Base-by-base conservation (phyloP, 129 eudicot genomes). In the Centrapalus pauciflorus region DNA sequence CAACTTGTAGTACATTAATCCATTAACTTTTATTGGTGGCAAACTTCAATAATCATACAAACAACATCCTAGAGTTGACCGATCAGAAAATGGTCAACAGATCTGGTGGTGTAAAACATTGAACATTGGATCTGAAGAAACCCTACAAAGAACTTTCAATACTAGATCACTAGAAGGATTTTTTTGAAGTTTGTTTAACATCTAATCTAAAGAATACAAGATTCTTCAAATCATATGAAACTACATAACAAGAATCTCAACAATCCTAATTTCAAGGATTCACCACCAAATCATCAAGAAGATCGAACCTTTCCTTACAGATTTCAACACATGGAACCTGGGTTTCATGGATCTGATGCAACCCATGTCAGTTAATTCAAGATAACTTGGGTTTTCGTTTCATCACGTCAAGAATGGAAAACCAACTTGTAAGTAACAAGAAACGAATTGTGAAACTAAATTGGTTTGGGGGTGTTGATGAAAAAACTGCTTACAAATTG, bases 311-410 rank as follows among this genome's bases (percentile, higher is more conserved):
- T 82, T 82, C 57, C 71, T 73, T 63, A 72, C n/a, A 59, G 71
- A 64, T 55, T 71, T 64, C 24, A 30, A 69, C 82, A 72, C 70
- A 76, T 65, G 77, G 48, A 79, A 81, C 35, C 43, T 78, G 63
- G 82, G 79, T 79, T 73, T 74, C 84, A 80, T 76, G 90, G 89
- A 85, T 85, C 90, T 82, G 73, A 85, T 70, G 78, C 69, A 89
- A 78, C 67, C 78, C 80, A 20, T 54, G 64, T 35, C 87, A 70
- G 55, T 77, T 82, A 64, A 14, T 65, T 49, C 55, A 67, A 80
- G 72, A 71, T 33, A 80, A 50, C 52, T 9, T 56, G 0, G 69
- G 74, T 67, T 37, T 61, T 21, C 61, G 21, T 61, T 50, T 65
- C 68, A 65, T 72, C 23, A 19, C 79, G 67, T 48, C 43, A 16